A percentile compares a stretch with the other conserved stretches of the same genome.
These are phyloP conservation scores for Sisymbrium irio DNA, from an alignment of 345 rosid genomes.

Conservation along the genomic window DNA sequence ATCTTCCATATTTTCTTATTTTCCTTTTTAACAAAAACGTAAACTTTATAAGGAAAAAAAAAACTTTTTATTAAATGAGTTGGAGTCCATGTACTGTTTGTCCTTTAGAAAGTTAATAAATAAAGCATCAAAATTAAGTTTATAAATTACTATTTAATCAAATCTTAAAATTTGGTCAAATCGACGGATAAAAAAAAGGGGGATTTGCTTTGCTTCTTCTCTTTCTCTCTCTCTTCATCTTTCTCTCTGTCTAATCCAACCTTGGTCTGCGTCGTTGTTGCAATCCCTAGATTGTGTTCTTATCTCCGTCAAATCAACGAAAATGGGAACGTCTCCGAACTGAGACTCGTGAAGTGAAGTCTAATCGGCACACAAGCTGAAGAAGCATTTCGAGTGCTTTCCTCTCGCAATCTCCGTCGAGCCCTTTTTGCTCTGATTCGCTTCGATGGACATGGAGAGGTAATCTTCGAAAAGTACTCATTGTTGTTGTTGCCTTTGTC, in stretches of 20 bases:
- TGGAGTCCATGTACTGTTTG: slow-evolving; percentile 2
- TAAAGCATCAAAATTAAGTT: background rate
- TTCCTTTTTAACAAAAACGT: background rate
- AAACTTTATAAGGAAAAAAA: background rate
- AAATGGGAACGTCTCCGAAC: background rate
- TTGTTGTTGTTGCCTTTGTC: too few species aligned
- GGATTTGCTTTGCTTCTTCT: slow-evolving; percentile 20
- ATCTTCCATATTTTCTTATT: background rate
- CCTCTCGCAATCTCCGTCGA: slow-evolving; percentile 25
- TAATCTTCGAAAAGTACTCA: too few species aligned
- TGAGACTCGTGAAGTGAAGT: background rate
- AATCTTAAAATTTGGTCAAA: slow-evolving; percentile 25
- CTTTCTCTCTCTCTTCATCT: background rate
- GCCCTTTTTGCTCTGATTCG: slow-evolving; percentile 13
- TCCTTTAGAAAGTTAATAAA: slow-evolving; percentile 13
- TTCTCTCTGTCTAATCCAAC: background rate
- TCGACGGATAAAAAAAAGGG: slow-evolving; percentile 18
- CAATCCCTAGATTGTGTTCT: slow-evolving; percentile 27
- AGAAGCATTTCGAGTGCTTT: slow-evolving; percentile 7
- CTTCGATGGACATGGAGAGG: slow-evolving; percentile 52
- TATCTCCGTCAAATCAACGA: background rate
- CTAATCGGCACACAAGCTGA: background rate
- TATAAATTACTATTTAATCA: slow-evolving; percentile 23
- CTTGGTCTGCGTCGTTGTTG: background rate
- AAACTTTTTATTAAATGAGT: background rate